A percentile compares a stretch with the other conserved stretches of the same genome.
Conservation (phyloP, 306 rosid species). For the Betula pendula region DNA sequence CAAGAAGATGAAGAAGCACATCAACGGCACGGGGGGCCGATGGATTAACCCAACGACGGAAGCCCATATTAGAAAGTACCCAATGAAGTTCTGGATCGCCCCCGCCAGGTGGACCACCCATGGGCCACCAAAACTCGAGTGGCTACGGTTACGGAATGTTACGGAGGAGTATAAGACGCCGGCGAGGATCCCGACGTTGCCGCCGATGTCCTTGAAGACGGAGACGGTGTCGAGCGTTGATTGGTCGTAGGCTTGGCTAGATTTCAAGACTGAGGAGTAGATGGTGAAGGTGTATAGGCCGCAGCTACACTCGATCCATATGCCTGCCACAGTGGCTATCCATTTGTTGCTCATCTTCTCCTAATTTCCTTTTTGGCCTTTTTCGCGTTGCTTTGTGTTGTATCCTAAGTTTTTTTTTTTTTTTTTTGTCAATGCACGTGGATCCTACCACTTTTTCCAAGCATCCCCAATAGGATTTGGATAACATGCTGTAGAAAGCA, state of each 20-base stretch:
- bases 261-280: conserved; percentile 72
- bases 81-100: conserved; percentile 58
- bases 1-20: conserved; percentile 69
- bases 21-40: conserved; percentile 61
- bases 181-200: conserved; percentile 73
- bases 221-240: conserved; percentile 89
- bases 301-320: conserved; percentile 81
- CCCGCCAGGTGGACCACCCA: conserved; percentile 69
- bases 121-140: conserved; percentile 43
- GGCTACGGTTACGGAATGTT: conserved; percentile 6
- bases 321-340: conserved; percentile 57
- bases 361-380: no score
- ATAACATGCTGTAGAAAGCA: no score
- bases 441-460: no score
- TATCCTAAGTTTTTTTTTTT: no score
- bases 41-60: conserved; percentile 56
- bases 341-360: conserved; percentile 42
- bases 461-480: no score
- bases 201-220: conserved; percentile 91
- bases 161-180: conserved; percentile 84
- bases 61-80: conserved; percentile 74
- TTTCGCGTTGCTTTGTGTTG: no score
- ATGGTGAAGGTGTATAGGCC: conserved; percentile 86
- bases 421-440: no score
- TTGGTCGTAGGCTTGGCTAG: conserved; percentile 72